Conservation (phyloP, 169 alveolate species). For the Eimeria maxima region DNA sequence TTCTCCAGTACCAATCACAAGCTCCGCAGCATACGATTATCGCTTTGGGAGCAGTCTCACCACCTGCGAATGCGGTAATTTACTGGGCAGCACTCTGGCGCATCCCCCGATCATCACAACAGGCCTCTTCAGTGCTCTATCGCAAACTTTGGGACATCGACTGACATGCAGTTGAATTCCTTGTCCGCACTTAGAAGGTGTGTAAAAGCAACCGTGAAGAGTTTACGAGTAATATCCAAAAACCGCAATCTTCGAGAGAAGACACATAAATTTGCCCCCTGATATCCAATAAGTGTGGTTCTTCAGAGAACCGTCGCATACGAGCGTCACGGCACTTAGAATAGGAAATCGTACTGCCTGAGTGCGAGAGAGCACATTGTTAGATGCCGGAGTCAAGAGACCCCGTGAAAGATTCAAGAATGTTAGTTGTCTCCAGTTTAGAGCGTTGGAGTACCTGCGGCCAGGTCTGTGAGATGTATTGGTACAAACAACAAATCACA, state of each 20-base stretch:
- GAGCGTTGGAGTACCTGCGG: not conserved
- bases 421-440: not conserved
- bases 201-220: not conserved
- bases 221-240: not conserved
- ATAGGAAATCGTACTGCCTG: not conserved
- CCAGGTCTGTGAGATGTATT: not conserved
- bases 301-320: not conserved
- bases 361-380: not conserved
- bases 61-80: not conserved
- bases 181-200: not conserved
- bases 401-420: not conserved
- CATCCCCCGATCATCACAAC: not conserved
- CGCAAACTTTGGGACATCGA: not conserved
- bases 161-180: not conserved
- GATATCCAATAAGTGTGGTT: not conserved
- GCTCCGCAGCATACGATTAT: not conserved
- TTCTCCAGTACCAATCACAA: not conserved
- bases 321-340: not conserved
- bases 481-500: not conserved
- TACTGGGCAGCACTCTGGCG: not conserved
- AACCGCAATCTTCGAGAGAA: not conserved
- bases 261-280: not conserved
- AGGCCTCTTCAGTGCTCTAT: not conserved
- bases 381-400: not conserved
- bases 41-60: not conserved